Percentiles rank a stretch among this genome's conserved stretches.
Evolutionary conservation across 169 alveolate species (phyloP).

Genomic region (Eimeria acervulina): DNA sequence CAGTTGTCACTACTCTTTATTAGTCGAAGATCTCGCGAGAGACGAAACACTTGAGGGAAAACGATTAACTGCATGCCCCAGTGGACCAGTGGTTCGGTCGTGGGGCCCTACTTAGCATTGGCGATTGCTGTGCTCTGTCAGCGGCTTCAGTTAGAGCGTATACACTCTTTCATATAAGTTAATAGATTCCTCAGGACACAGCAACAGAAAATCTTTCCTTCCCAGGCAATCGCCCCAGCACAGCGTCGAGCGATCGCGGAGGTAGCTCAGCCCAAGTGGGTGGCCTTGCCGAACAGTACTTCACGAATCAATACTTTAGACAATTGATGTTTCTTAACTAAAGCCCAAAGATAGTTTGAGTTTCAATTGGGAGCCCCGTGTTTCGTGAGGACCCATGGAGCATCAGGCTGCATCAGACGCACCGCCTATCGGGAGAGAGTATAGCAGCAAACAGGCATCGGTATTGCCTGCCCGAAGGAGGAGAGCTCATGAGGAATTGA

Average conservation of each 20-base stretch:
- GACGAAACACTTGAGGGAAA: neutral
- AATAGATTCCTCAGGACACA: neutral
- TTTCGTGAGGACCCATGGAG: neutral
- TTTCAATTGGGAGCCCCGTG: neutral
- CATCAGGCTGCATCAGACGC: neutral
- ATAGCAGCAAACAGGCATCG: neutral
- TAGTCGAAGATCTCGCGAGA: neutral
- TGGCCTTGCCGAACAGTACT: neutral
- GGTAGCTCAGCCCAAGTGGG: neutral
- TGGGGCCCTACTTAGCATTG: slow-evolving; percentile 20
- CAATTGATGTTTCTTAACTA: neutral
- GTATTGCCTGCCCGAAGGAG: neutral
- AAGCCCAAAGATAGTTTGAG: neutral
- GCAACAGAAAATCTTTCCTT: neutral
- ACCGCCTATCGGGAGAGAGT: neutral
- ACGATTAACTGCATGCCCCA: neutral
- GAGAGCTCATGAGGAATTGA: neutral
- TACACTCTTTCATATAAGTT: neutral
- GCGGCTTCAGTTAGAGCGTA: neutral
- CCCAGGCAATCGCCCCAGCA: neutral
- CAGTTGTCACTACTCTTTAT: neutral
- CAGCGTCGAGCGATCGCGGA: slow-evolving; percentile 62
- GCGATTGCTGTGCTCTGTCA: neutral
- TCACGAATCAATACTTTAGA: neutral
- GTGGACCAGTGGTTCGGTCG: slow-evolving; percentile 55